Evolutionary conservation across 441 rosid species (phyloP).

Genomic region (Arabidopsis hybrid): DNA sequence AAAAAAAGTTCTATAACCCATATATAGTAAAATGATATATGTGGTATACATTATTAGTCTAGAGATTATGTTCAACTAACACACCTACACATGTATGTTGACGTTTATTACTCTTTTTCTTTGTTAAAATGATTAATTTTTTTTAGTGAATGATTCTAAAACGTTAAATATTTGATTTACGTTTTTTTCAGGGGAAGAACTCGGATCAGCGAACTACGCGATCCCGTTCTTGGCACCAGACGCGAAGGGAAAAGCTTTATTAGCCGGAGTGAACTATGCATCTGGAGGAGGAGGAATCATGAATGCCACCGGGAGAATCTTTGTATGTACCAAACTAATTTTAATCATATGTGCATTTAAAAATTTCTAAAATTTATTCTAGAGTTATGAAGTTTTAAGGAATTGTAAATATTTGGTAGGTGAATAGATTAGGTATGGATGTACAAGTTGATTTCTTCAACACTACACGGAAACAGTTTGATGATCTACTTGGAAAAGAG

Average conservation of each 20-base stretch:
- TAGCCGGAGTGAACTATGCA: constrained; percentile 86
- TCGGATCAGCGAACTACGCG: constrained; percentile 77
- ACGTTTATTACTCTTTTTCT: neutral
- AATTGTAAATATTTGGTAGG: constrained; percentile 45
- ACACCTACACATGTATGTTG: neutral
- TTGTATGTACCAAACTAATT: constrained; percentile 49
- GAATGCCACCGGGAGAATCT: constrained; percentile 93
- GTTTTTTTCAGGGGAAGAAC: constrained; percentile 66
- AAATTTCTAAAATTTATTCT: neutral
- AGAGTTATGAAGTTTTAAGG: neutral
- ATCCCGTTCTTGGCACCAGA: constrained; percentile 76
- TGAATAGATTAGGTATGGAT: constrained; percentile 86
- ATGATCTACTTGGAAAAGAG: constrained; percentile 64
- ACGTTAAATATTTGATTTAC: neutral
- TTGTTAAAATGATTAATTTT: too few species aligned
- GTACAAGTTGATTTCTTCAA: constrained; percentile 83
- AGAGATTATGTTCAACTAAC: constrained; percentile 10
- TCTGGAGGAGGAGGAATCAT: constrained; percentile 96
- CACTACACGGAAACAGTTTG: constrained; percentile 74
- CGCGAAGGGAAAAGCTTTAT: constrained; percentile 64
- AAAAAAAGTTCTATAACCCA: neutral
- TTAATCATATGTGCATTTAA: neutral
- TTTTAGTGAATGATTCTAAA: neutral
- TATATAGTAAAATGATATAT: neutral
- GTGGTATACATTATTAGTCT: neutral